A percentile compares a stretch with the other conserved stretches of the same genome.
phyloP scores from a whole-genome alignment of 768 basidiomycete genomes.

The Kwoniella heveanensis region DNA sequence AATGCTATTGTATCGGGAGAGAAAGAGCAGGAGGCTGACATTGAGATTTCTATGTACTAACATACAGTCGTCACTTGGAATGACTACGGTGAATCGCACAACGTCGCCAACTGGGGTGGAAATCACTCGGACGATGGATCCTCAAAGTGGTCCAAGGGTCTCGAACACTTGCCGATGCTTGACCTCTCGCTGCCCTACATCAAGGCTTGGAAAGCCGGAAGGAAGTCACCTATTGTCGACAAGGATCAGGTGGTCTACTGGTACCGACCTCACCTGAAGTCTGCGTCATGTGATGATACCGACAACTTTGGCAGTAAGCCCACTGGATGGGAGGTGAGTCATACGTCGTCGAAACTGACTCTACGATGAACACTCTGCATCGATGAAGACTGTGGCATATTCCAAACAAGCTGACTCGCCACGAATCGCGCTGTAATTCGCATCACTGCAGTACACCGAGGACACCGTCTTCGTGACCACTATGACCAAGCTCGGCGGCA shows the following conservation, averaged over 20 bases:
- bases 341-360: too few relatives aligned
- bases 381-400: too few relatives aligned
- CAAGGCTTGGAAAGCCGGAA: constrained; percentile 52
- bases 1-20: too few relatives aligned
- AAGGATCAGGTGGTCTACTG: constrained; percentile 53
- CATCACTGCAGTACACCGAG: constrained; percentile 33
- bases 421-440: background rate
- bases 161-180: constrained; percentile 52
- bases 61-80: constrained; percentile 49
- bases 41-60: too few relatives aligned
- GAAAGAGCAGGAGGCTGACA: too few relatives aligned
- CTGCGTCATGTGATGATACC: constrained; percentile 49
- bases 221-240: constrained; percentile 34
- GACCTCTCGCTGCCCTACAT: constrained; percentile 55
- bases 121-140: constrained; percentile 53
- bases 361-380: too few relatives aligned
- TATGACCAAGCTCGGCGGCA: constrained; percentile 45
- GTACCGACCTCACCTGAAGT: constrained; percentile 53
- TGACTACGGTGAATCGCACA: constrained; percentile 53
- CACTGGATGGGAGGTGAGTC: constrained; percentile 49
- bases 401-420: constrained; percentile 3
- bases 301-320: constrained; percentile 52
- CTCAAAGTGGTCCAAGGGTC: constrained; percentile 47
- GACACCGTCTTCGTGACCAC: constrained; percentile 53
- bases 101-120: constrained; percentile 51